These are phyloP conservation scores for Myxozyma vanderwaltii DNA, from an alignment of 805 yeast species.

Conservation along the genomic window DNA sequence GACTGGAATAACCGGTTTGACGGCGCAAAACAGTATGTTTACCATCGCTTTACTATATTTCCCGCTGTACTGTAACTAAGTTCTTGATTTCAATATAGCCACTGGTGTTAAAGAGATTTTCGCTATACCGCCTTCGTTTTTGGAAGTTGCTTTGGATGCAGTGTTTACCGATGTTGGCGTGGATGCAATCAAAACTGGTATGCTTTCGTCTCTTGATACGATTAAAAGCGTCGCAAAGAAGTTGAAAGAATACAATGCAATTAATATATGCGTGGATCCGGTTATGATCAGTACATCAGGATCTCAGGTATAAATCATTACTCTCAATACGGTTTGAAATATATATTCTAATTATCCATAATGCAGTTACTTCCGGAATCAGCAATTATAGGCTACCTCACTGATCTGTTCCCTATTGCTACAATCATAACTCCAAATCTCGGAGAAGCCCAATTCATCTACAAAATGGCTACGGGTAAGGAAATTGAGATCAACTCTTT, in stretches of 20 bases:
- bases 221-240: constrained; percentile 50
- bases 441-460: constrained; percentile 59
- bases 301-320: constrained; percentile 40
- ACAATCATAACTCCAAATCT: constrained; percentile 74
- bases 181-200: constrained; percentile 72
- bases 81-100: too few species aligned
- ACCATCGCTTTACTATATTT: not conserved
- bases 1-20: constrained; percentile 76
- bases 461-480: constrained; percentile 29
- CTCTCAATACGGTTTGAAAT: not conserved
- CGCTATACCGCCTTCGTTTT: constrained; percentile 48
- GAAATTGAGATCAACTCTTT: constrained; percentile 40
- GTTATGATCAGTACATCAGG: constrained; percentile 86
- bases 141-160: constrained; percentile 54
- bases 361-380: constrained; percentile 51
- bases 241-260: constrained; percentile 41
- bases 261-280: constrained; percentile 70
- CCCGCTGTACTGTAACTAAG: not conserved
- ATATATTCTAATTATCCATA: too few species aligned
- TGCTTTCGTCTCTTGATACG: constrained; percentile 60
- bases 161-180: constrained; percentile 62
- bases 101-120: constrained; percentile 47
- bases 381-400: constrained; percentile 50
- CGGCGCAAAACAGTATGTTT: constrained; percentile 74
- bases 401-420: constrained; percentile 53